These are phyloP conservation scores for Ogataea nitratoaversa DNA, from an alignment of 805 yeast genomes.

Conservation along the genomic window DNA sequence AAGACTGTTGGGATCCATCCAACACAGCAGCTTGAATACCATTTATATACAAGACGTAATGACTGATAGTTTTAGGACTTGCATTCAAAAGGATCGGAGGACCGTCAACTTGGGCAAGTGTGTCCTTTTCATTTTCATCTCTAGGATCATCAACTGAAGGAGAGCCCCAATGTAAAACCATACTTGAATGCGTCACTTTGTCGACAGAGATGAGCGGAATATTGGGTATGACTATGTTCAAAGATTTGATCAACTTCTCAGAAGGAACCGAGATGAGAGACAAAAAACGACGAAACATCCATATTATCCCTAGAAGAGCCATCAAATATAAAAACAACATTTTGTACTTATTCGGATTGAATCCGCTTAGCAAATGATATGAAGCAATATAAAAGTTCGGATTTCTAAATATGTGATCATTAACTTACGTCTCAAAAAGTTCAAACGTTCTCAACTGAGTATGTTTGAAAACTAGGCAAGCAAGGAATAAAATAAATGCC, in stretches of 20 bases:
- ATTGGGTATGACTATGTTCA: constrained; percentile 52
- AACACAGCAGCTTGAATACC: constrained; percentile 34
- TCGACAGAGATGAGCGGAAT: constrained; percentile 54
- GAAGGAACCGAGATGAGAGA: constrained; percentile 37
- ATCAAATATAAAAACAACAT: constrained; percentile 20
- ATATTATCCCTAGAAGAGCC: constrained; percentile 21
- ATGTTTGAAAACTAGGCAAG: too few species aligned
- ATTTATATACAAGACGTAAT: constrained; percentile 36
- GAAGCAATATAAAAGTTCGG: background rate
- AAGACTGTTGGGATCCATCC: constrained; percentile 34
- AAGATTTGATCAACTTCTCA: constrained; percentile 40
- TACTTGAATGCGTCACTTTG: constrained; percentile 41
- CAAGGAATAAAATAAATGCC: too few species aligned
- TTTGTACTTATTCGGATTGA: background rate
- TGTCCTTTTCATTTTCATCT: constrained; percentile 6
- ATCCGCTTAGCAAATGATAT: background rate
- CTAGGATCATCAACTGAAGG: constrained; percentile 3
- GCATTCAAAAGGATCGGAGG: constrained; percentile 22
- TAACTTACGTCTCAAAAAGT: too few species aligned
- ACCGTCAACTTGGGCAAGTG: constrained; percentile 12
- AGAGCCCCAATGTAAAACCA: constrained; percentile 53
- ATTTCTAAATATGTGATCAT: too few species aligned
- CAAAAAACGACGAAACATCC: constrained; percentile 29
- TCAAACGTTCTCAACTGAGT: too few species aligned
- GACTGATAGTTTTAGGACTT: constrained; percentile 27